Evolutionary conservation across 1,139 yeast species (phyloP).

Genomic region (Kurtzmaniella quercitrusa): DNA sequence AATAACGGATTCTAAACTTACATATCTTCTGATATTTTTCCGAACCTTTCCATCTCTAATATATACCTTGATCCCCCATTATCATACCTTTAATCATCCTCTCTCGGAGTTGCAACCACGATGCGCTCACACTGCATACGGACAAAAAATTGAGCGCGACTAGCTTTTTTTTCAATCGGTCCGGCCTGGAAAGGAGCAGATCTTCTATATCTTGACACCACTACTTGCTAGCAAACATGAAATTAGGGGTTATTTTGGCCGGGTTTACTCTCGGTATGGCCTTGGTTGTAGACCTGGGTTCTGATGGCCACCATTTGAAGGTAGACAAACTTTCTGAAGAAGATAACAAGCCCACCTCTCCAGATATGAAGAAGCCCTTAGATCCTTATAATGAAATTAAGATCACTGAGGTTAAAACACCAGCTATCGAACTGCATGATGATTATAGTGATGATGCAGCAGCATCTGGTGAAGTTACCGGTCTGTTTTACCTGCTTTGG

Average conservation of each 20-base stretch:
- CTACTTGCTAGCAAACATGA: neutral
- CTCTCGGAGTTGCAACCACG: too few relatives aligned
- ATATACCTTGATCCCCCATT: too few relatives aligned
- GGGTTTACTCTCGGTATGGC: neutral
- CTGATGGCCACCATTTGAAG: slow-evolving; percentile 8
- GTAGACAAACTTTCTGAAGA: slow-evolving; percentile 15
- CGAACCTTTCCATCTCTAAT: too few relatives aligned
- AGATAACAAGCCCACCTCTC: slow-evolving; percentile 31
- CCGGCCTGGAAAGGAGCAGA: neutral
- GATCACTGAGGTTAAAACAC: neutral
- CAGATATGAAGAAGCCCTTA: slow-evolving; percentile 21
- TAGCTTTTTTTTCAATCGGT: neutral
- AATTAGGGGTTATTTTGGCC: neutral
- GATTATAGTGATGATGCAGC: slow-evolving; percentile 9
- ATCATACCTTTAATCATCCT: too few relatives aligned
- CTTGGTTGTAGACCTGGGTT: neutral
- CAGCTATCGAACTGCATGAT: slow-evolving; percentile 2
- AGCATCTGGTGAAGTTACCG: slow-evolving; percentile 12
- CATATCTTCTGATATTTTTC: too few relatives aligned
- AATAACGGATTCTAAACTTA: too few relatives aligned
- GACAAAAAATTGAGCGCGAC: too few relatives aligned
- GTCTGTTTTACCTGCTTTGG: slow-evolving; percentile 46
- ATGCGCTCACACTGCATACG: too few relatives aligned
- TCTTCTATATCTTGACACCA: neutral
- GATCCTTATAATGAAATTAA: slow-evolving; percentile 12